Base-by-base conservation (phyloP, 257 asterid genomes). In the Fraxinus americana region DNA sequence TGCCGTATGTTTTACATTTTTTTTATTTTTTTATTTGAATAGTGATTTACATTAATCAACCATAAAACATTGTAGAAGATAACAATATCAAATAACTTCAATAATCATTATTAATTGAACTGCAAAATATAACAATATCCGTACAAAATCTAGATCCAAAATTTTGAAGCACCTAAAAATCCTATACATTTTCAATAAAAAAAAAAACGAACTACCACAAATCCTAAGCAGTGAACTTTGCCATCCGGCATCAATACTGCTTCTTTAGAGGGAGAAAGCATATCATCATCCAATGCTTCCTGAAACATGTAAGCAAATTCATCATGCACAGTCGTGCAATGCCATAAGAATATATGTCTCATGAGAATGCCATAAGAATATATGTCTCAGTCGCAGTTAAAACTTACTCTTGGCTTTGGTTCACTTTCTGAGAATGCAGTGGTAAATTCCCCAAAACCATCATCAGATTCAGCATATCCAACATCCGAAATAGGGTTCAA, bases 361-460 rank as follows among this genome's bases (percentile, higher is more conserved):
- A n/a, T n/a, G n/a, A n/a, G n/a, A 52, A 38, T 30, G 59, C 4
- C 17, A 11, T 12, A 54, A 67, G 78, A 57, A 74, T 72, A 70
- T 19, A n/a, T n/a, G n/a, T n/a, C n/a, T n/a, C n/a, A n/a, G n/a
- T n/a, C n/a, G n/a, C 36, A 70, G 79, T 70, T 38, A 52, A 12
- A 71, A 82, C 79, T 69, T 75, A 93, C 97, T 88, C 76, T 87
- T 38, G 71, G 75, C 76, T 73, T 73, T 79, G 79, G 75, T 79
- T 68, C 92, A 86, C 78, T 71, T 84, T 81, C 93, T 70, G 84
- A 75, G 57, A 82, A 80, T 70, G 94, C 96, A 63, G 82, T 82
- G 19, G 89, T 77, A 83, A 93, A 91, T 21, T 89, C 93, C 79
- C 94, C 96, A 87, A 89, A 87, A 77, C 86, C 92, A 29, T 87